Evolutionary conservation across 106 monocot genomes (phyloP).

Genomic region (Dendrobium chrysotoxum): DNA sequence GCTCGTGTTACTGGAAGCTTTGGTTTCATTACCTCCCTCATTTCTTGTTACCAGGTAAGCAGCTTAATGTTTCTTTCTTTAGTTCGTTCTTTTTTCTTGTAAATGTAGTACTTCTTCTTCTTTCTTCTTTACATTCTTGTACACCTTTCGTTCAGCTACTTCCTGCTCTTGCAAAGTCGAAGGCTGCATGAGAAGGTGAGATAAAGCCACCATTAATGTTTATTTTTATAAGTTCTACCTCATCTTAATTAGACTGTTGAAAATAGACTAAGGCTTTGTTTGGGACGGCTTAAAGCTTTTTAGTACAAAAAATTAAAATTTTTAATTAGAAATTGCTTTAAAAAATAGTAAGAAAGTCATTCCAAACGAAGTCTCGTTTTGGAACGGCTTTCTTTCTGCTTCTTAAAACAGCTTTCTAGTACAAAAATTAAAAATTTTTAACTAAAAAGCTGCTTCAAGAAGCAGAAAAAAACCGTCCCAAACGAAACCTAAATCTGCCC

Average conservation of each 20-base stretch:
- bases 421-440: no score
- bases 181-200: slow-evolving; percentile 30
- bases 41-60: slow-evolving; percentile 91
- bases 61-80: neutral
- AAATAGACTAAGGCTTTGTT: no score
- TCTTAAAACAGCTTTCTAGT: no score
- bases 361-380: no score
- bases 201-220: neutral
- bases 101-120: neutral
- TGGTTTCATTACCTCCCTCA: slow-evolving; percentile 77
- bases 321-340: no score
- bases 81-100: neutral
- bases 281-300: neutral
- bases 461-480: no score
- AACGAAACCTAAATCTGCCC: no score
- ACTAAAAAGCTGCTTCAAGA: no score
- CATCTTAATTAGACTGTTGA: neutral
- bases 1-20: slow-evolving; percentile 82
- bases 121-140: neutral
- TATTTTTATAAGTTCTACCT: neutral
- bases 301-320: no score
- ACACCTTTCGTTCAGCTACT: slow-evolving; percentile 51
- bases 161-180: slow-evolving; percentile 58
- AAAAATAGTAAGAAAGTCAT: no score
- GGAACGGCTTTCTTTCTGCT: no score